These are phyloP conservation scores for Bruguiera hainesii DNA, from an alignment of 441 rosid species.

Conservation along the genomic window DNA sequence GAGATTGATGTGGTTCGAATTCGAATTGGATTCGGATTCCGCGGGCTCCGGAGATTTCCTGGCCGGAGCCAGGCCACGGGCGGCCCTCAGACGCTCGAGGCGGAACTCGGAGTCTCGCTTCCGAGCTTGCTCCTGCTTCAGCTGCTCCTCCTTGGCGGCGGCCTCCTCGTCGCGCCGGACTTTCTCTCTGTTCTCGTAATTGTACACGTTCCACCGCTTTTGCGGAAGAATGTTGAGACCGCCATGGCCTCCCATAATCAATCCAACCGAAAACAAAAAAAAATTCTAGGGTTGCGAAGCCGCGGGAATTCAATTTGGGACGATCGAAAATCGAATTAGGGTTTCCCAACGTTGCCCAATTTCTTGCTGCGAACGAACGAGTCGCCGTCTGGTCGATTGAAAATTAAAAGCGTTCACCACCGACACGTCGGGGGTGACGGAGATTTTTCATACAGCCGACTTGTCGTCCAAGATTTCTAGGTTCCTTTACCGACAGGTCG, in stretches of 20 bases:
- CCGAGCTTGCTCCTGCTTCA: conserved; percentile 64
- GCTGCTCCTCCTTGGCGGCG: conserved; percentile 75
- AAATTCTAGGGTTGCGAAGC: no score
- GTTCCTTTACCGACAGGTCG: no score
- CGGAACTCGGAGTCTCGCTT: conserved; percentile 78
- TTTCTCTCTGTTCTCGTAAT: conserved; percentile 75
- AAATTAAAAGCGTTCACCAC: no score
- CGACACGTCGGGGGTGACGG: no score
- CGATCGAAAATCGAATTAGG: no score
- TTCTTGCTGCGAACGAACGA: no score
- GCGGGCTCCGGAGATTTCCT: conserved; percentile 32
- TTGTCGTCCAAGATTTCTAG: no score
- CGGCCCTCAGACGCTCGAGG: conserved; percentile 64
- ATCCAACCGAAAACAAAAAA: not conserved
- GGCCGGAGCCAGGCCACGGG: conserved; percentile 70
- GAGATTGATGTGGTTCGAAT: conserved; percentile 72
- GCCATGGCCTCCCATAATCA: conserved; percentile 90
- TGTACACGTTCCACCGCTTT: conserved; percentile 92
- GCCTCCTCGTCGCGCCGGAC: conserved; percentile 78
- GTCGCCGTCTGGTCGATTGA: no score
- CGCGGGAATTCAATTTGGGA: no score
- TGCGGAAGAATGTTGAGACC: conserved; percentile 91
- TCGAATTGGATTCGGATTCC: conserved; percentile 32
- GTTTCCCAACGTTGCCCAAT: no score
- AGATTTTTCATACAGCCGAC: no score